Evolutionary conservation across 2,329 filamentous ascomycete species (phyloP).

Genomic region (Fusarium concolor): DNA sequence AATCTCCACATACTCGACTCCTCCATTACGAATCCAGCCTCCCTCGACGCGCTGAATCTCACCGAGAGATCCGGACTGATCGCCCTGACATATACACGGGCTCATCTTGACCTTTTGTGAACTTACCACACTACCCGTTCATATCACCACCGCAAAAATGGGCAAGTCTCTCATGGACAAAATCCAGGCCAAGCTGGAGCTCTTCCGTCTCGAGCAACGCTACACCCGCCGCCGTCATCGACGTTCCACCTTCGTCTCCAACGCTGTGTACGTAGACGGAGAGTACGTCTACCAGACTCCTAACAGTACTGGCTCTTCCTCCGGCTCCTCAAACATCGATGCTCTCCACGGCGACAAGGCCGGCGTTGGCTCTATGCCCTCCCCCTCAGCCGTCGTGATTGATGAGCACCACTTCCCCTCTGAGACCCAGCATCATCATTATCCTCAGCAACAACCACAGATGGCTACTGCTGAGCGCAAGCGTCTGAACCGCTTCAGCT

Average conservation of each 20-base stretch:
- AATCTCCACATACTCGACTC: constrained; percentile 38
- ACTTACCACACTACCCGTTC: neutral
- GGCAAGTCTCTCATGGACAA: constrained; percentile 66
- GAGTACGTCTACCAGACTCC: constrained; percentile 88
- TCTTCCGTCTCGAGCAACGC: constrained; percentile 94
- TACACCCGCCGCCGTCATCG: constrained; percentile 90
- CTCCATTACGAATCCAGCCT: constrained; percentile 24
- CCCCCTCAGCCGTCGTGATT: constrained; percentile 45
- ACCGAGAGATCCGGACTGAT: constrained; percentile 24
- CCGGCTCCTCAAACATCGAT: constrained; percentile 56
- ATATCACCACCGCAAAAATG: constrained; percentile 52
- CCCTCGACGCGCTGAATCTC: constrained; percentile 31
- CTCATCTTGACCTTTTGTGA: neutral
- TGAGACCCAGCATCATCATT: constrained; percentile 21
- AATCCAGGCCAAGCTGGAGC: constrained; percentile 79
- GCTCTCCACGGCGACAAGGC: constrained; percentile 53
- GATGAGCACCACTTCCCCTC: constrained; percentile 40
- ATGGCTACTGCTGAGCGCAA: constrained; percentile 55
- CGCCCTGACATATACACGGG: constrained; percentile 8
- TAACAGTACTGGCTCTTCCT: constrained; percentile 67
- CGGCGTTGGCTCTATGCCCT: constrained; percentile 33
- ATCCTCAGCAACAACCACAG: constrained; percentile 25
- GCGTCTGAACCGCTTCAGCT: constrained; percentile 65
- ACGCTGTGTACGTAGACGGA: constrained; percentile 92
- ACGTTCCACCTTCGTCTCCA: constrained; percentile 88